Base-by-base conservation (phyloP, 805 yeast genomes). In the Candida methanosorbosa region DNA sequence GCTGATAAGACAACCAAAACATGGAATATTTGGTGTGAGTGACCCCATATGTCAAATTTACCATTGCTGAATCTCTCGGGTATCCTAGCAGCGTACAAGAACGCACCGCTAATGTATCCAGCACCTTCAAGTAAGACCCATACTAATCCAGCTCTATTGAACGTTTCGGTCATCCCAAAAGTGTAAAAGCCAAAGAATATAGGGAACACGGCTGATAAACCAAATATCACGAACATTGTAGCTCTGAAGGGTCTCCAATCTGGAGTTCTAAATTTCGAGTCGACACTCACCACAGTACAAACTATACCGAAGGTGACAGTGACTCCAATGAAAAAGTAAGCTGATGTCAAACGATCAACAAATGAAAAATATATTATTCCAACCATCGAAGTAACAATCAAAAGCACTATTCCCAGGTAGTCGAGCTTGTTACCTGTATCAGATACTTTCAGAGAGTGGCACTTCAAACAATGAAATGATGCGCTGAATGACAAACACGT, bases 21-120 rank as follows among this genome's bases (percentile, higher is more conserved):
- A 53, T 85, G 95, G 51, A 86, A 85, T 9, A 86, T 68, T 50
- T 86, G 95, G 53, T 86, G 96, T 6, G 94, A 81, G 44, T 82
- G 81, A 1, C 94, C 94, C 56, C 73, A 67, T 9, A 73, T 48
- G 45, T 85, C 95, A 51, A 69, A 82, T 16, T 27, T 54, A 0
- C 87, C 87, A 0, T 85, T 84, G 5, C 43, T 44, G 28, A 64
- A 61, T 32, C 81, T 64, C 51, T 87, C 97, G 0, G 97, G 97
- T 23, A 82, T 54, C 39, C 96, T 64, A 18, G 67, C 53, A 0
- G 94, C 95, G 54, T 87, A 87, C 35, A 88, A 55, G 2, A 67
- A 64, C 0, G 96, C 95, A 0, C 97, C 97, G 6, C 61, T 43
- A 4, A 86, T 81, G 54, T 87, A 88, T 29, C 81, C 72, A 2